Base-by-base conservation (phyloP, 805 yeast genomes). In the Candida tibetensis region DNA sequence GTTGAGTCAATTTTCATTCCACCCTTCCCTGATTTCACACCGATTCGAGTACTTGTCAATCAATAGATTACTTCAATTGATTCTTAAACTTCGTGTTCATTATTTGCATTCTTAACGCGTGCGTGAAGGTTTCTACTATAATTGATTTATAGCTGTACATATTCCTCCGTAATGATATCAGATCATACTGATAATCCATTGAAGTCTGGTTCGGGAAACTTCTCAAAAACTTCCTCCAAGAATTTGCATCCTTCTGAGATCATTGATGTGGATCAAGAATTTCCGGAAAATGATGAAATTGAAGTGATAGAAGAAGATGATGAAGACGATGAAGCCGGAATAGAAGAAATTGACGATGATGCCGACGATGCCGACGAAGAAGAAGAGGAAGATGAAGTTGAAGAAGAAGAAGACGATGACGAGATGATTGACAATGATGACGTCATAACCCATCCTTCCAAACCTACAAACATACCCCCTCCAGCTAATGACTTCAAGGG, bases 401-500 rank as follows among this genome's bases (percentile, higher is more conserved):
- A 47, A 10, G 45, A 42, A 18, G 41, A 45, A 23, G 57, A 45
- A 21, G 51, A 45, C 12, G 53, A 41, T 17, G 50, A 45, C 9
- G 47, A 40, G 29, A 27, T 27, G 30, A 25, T 36, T 25, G 29
- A 29, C 32, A 22, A 21, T 25, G 39, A 23, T 25, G 25, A 10
- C 27, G 18, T 23, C 32, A 21, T 15, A 22, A 23, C n/a, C 38
- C 13, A 17, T 19, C 21, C 19, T 5, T 8, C 17, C 29, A 22
- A 28, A 26, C 6, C 31, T 10, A 26, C 34, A 25, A 43, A 28
- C 12, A 14, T 28, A 17, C 32, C 36, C 4, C 64, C 64, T 3
- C 39, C 48, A 5, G 72, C 74, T 8, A 49, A 55, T 37, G 64
- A 67, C 27, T 61, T 51, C 41, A 46, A 52, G 9, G 55, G 45